phyloP scores from a whole-genome alignment of 176 grass and related monocot genomes.

The Zoysia pacifica region DNA sequence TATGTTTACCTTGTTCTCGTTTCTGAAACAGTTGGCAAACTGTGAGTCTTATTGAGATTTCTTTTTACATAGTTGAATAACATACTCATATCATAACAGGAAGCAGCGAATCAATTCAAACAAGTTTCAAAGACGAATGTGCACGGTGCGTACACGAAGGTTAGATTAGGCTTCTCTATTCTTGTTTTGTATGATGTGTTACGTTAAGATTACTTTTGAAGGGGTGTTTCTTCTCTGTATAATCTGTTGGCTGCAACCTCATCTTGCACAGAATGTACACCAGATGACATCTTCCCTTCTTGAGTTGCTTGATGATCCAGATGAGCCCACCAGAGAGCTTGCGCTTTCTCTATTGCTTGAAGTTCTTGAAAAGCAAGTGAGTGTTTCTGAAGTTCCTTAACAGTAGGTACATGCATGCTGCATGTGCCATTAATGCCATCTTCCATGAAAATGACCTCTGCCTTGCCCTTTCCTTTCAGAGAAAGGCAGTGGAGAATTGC shows the following conservation, averaged over 20 bases:
- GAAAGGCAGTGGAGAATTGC: conserved; percentile 67
- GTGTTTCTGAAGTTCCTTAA: conserved; percentile 20
- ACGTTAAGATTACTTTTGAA: conserved; percentile 14
- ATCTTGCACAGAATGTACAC: neutral
- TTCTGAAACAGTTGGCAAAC: neutral
- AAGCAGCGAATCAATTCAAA: conserved; percentile 37
- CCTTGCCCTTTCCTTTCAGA: conserved; percentile 46
- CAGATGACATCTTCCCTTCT: conserved; percentile 74
- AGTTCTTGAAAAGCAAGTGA: conserved; percentile 84
- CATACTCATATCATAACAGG: conserved; percentile 35
- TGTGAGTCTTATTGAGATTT: neutral
- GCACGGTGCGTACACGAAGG: conserved; percentile 51
- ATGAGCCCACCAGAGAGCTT: conserved; percentile 67
- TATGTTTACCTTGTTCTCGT: conserved; percentile 32
- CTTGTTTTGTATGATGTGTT: neutral
- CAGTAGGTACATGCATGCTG: conserved; percentile 26
- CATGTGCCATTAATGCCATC: conserved; percentile 6
- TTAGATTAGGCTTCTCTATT: conserved; percentile 40
- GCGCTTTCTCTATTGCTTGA: conserved; percentile 70
- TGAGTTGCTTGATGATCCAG: conserved; percentile 75
- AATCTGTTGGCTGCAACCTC: neutral
- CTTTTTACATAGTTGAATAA: conserved; percentile 11
- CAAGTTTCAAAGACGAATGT: conserved; percentile 44
- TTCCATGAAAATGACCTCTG: conserved; percentile 43
- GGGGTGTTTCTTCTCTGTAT: conserved; percentile 4